Base-by-base conservation (phyloP, 2,329 filamentous ascomycete species). In the Aspergillus melleus region DNA sequence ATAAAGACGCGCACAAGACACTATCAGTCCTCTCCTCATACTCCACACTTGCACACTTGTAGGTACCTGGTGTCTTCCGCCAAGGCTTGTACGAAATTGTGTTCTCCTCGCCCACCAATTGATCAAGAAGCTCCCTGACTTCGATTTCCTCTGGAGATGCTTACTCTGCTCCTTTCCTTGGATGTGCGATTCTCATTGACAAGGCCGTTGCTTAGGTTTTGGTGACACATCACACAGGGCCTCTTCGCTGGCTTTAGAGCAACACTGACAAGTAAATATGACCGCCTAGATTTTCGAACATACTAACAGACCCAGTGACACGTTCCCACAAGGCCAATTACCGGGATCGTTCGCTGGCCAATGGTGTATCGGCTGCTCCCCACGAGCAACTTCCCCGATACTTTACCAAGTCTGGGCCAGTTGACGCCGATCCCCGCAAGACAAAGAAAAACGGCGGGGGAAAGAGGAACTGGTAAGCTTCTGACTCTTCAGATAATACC, bases 311-410 rank as follows among this genome's bases (percentile, higher is more conserved):
- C 20, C 3, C 16, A 96, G 93, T 99, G 94, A 97, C 95, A 82
- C 94, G 95, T 77, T 96, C 94, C 66, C 91, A 94, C 87, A 99
- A 98, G 84, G 86, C 84, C 83, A 96, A 92, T 81, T 92, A 96
- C 79, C 93, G 93, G 80, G 90, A 96, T 83, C 90, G 96, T 81
- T 87, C 87, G 71, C 90, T 85, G 72, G 80, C 91, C 68, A 88
- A 89, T 67, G 90, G 95, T 70, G 90, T 90, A 74, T 88, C 86
- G 59, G 88, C 86, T 62, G 77, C 83, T 54, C 82, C 86, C 57
- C 84, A 90, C 65, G 90, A 95, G 68, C 85, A 89, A 70, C 81
- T 96, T 29, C 94, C 95, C 73, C 91, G 92, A 73, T 98, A 90
- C 86, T 98, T 98, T 77, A 92, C 87, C 78, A 97, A 97, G 82